Evolutionary conservation across 2,329 filamentous ascomycete genomes (phyloP).

Genomic region (Xylaria arbuscula): DNA sequence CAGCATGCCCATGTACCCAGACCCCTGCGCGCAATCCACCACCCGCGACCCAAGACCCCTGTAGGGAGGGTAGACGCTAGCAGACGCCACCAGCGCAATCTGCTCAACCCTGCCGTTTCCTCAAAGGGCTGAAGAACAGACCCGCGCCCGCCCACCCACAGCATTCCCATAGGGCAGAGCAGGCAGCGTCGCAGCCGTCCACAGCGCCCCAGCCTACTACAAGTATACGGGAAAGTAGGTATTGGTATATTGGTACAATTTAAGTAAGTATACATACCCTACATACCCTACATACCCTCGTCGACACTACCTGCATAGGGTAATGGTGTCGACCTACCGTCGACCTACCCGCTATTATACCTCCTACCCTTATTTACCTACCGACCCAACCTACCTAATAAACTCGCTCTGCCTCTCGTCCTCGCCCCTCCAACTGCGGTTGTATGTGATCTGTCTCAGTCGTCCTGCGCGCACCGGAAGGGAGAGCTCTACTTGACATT

Average conservation of each 20-base stretch:
- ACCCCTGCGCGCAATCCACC: slow-evolving; percentile 37
- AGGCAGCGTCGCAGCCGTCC: not conserved
- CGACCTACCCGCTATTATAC: slow-evolving; percentile 13
- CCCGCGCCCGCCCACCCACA: slow-evolving; percentile 28
- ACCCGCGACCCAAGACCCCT: slow-evolving; percentile 33
- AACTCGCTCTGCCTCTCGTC: slow-evolving; percentile 26
- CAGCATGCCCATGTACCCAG: slow-evolving; percentile 31
- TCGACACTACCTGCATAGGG: slow-evolving; percentile 1
- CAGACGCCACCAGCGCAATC: slow-evolving; percentile 28
- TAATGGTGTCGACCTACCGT: slow-evolving; percentile 1
- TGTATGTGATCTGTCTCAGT: slow-evolving; percentile 10
- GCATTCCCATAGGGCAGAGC: slow-evolving; percentile 38
- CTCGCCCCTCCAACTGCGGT: slow-evolving; percentile 30
- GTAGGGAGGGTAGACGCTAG: slow-evolving; percentile 25
- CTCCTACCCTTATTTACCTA: slow-evolving; percentile 19
- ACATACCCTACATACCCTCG: not conserved
- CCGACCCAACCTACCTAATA: slow-evolving; percentile 22
- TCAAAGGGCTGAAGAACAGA: slow-evolving; percentile 39
- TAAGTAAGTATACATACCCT: not conserved
- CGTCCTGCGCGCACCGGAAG: not conserved
- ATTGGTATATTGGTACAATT: not conserved
- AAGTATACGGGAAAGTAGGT: not conserved
- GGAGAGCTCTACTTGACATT: slow-evolving; percentile 2
- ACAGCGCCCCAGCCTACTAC: not conserved
- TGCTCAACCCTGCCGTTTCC: slow-evolving; percentile 29